A percentile compares a stretch with the other conserved stretches of the same genome.
These are phyloP conservation scores for Pseudoperonospora humuli DNA, from an alignment of 352 stramenopile genomes.

Conservation along the genomic window DNA sequence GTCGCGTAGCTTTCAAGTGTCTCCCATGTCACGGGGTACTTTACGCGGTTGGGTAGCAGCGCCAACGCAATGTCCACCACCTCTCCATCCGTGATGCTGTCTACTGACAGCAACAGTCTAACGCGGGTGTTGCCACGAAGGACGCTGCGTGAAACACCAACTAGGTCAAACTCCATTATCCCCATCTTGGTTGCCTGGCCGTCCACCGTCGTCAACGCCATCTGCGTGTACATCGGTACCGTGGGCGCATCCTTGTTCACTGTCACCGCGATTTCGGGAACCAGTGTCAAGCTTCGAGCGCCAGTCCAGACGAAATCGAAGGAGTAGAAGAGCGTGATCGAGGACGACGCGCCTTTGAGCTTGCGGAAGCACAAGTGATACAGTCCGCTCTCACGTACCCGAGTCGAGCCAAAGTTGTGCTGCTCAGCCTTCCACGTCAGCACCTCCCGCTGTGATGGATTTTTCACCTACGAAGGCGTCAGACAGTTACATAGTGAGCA, in stretches of 20 bases:
- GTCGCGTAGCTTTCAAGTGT: conserved; percentile 33
- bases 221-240: conserved; percentile 44
- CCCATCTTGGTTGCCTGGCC: conserved; percentile 44
- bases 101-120: conserved; percentile 62
- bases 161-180: conserved; percentile 62
- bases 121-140: conserved; percentile 57
- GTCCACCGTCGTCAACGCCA: conserved; percentile 44
- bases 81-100: conserved; percentile 35
- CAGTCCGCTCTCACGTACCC: conserved; percentile 64
- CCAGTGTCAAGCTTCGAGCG: conserved; percentile 36
- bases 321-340: conserved; percentile 63
- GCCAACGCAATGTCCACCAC: conserved; percentile 47
- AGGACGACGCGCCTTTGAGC: conserved; percentile 42
- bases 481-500: background rate
- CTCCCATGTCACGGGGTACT: conserved; percentile 65
- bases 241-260: conserved; percentile 37
- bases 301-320: conserved; percentile 77
- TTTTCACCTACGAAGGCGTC: conserved; percentile 33
- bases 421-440: conserved; percentile 54
- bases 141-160: conserved; percentile 54
- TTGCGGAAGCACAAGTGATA: conserved; percentile 78
- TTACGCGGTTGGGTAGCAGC: conserved; percentile 29
- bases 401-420: conserved; percentile 40
- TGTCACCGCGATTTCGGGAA: conserved; percentile 56
- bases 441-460: conserved; percentile 40